Base-by-base conservation (phyloP, 2,329 filamentous ascomycete genomes). In the Tolypocladium amazonense region DNA sequence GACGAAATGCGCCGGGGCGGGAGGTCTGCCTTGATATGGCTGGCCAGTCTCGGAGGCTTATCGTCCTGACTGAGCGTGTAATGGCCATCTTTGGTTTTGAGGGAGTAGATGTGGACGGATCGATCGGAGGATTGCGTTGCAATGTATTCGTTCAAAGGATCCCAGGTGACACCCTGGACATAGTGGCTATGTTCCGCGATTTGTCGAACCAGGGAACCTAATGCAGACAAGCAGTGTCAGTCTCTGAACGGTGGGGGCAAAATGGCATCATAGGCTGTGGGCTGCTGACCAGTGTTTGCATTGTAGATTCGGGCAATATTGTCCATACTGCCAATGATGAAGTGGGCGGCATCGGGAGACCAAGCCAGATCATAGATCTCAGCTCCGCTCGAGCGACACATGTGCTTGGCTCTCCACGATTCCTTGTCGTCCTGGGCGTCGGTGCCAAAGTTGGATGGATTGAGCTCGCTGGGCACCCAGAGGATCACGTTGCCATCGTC, bases 281-380 rank as follows among this genome's bases (percentile, higher is more conserved):
- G 47, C 58, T 62, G 66, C 81, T 64, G 79, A 92, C 90, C 93
- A 68, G 89, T 94, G 64, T 89, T 88, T 60, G 92, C 90, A 74
- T 96, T 97, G 79, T 97, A 97, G 67, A 99, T 97, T 61, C 93
- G 85, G 61, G 94, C 92, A 71, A 97, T 88, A 72, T 99, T 99
- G 77, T 99, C 94, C 92, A 99, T 97, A 76, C 94, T 97, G 45
- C 94, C 94, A 30, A 95, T 97, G 68, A 99, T 97, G 78, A 99
- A 96, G 77, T 95, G 94, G 45, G 87, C 80, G 45, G 90, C 92
- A 73, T 99, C 94, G n/a, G 95, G 95, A 56, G 94, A 97, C 95
- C 94, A 99, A 57, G 94, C 94, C 60, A 99, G 79, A 74, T 99
- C 94, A 76, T 99, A 99, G 66, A 99, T 97, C 73, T 99, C 94